Percentiles rank a stretch among this genome's conserved stretches.
Evolutionary conservation across 768 basidiomycete species (phyloP).

Genomic region (Suillus alpinus): DNA sequence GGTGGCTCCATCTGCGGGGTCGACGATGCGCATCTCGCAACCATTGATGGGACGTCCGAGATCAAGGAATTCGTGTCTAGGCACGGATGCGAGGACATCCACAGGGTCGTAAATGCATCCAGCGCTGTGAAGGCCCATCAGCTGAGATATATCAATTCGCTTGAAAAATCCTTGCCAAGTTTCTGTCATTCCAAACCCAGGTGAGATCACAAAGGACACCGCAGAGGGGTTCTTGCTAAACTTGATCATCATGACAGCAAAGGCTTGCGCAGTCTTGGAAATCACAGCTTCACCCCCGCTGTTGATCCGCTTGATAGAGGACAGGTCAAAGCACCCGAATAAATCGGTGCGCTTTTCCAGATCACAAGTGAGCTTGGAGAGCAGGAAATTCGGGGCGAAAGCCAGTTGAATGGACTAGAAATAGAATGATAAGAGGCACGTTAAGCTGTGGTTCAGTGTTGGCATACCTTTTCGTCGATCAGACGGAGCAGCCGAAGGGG

Average conservation of each 20-base stretch:
- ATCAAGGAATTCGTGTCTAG: conserved; percentile 36
- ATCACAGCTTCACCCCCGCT: conserved; percentile 44
- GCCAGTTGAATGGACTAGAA: conserved; percentile 26
- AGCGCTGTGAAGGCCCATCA: too few relatives aligned
- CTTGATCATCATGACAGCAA: conserved; percentile 30
- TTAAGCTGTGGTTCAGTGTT: conserved; percentile 15
- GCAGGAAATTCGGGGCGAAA: conserved; percentile 43
- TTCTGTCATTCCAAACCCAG: conserved; percentile 43
- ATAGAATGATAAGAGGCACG: conserved; percentile 3
- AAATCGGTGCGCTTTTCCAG: conserved; percentile 21
- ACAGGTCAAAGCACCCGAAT: conserved; percentile 31
- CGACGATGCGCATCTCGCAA: conserved; percentile 35
- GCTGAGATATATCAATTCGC: too few relatives aligned
- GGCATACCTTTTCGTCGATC: conserved; percentile 36
- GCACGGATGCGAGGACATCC: conserved; percentile 17
- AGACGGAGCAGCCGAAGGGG: conserved; percentile 20
- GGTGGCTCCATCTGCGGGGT: conserved; percentile 28
- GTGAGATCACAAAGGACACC: conserved; percentile 14
- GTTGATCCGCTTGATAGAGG: conserved; percentile 33
- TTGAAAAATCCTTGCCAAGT: conserved; percentile 38
- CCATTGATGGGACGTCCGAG: conserved; percentile 29
- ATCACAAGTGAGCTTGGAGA: conserved; percentile 37
- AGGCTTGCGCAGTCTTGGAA: conserved; percentile 36
- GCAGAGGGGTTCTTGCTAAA: conserved; percentile 16
- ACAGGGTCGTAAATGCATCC: conserved; percentile 39